These are phyloP conservation scores for Zygotorulaspora chibaensis DNA, from an alignment of 805 yeast genomes.

Conservation along the genomic window DNA sequence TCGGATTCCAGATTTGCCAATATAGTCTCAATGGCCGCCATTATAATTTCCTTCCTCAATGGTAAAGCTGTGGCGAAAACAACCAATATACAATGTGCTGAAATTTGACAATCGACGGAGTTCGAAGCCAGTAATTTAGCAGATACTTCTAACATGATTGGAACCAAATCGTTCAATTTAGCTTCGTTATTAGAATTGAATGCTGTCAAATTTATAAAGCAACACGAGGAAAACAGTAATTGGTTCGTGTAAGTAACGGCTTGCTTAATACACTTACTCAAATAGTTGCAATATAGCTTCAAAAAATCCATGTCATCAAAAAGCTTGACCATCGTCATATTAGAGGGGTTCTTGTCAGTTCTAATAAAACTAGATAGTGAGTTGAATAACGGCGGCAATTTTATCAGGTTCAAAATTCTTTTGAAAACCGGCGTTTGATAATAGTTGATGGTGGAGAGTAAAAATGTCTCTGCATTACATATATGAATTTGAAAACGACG, in stretches of 20 bases:
- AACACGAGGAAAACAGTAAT: constrained; percentile 73
- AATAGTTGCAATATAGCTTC: constrained; percentile 58
- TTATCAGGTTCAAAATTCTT: constrained; percentile 68
- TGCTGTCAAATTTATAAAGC: constrained; percentile 61
- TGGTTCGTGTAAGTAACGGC: constrained; percentile 61
- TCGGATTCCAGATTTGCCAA: constrained; percentile 41
- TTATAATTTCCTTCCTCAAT: constrained; percentile 47
- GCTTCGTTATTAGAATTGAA: constrained; percentile 41
- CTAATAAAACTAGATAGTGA: constrained; percentile 70
- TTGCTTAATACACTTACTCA: constrained; percentile 42
- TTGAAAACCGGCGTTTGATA: constrained; percentile 69
- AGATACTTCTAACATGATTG: constrained; percentile 53
- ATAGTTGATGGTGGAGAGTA: constrained; percentile 77
- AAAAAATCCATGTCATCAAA: constrained; percentile 67
- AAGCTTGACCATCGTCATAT: constrained; percentile 62
- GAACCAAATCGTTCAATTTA: constrained; percentile 48
- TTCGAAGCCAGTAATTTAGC: constrained; percentile 50
- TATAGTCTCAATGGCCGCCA: constrained; percentile 60
- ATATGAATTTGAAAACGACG: constrained; percentile 85
- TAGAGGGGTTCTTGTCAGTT: constrained; percentile 58
- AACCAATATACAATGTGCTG: constrained; percentile 77
- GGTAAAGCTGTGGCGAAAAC: constrained; percentile 74
- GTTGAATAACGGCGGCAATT: constrained; percentile 72
- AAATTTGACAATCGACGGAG: constrained; percentile 62
- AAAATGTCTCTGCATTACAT: constrained; percentile 66